These are phyloP conservation scores for Isoetes engelmannii DNA, from an alignment of 83 land plant genomes.

Conservation along the genomic window DNA sequence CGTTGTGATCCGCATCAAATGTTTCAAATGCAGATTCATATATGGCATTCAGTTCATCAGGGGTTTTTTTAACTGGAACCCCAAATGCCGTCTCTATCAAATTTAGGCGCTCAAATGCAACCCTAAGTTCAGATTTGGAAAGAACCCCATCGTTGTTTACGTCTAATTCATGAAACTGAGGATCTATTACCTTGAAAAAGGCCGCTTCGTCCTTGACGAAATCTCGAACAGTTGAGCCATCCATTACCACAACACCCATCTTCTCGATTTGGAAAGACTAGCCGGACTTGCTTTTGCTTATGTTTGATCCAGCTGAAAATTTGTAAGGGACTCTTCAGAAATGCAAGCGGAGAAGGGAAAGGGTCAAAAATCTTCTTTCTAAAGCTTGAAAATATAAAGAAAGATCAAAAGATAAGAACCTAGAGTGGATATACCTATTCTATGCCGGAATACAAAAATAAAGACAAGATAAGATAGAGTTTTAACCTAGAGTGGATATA, in stretches of 20 bases:
- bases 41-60: slow-evolving; percentile 24
- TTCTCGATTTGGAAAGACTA: too few species aligned
- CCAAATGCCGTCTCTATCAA: slow-evolving; percentile 48
- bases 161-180: slow-evolving; percentile 42
- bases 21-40: slow-evolving; percentile 47
- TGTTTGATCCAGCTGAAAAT: too few species aligned
- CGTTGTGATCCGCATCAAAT: slow-evolving; percentile 49
- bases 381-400: too few species aligned
- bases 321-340: too few species aligned
- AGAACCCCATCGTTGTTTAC: slow-evolving; percentile 53
- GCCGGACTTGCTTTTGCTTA: too few species aligned
- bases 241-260: slow-evolving; percentile 25
- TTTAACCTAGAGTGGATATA: too few species aligned
- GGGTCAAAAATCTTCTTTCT: too few species aligned
- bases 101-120: slow-evolving; percentile 43
- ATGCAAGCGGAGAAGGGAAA: too few species aligned
- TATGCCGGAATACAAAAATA: too few species aligned
- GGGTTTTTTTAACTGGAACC: slow-evolving; percentile 34
- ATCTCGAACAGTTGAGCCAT: slow-evolving; percentile 50
- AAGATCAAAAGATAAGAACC: too few species aligned
- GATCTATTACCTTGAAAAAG: slow-evolving; percentile 35
- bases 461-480: too few species aligned
- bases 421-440: too few species aligned
- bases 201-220: slow-evolving; percentile 45
- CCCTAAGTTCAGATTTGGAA: slow-evolving; percentile 44